Conservation (phyloP, 1,139 yeast genomes). For the Neolecta irregularis region DNA sequence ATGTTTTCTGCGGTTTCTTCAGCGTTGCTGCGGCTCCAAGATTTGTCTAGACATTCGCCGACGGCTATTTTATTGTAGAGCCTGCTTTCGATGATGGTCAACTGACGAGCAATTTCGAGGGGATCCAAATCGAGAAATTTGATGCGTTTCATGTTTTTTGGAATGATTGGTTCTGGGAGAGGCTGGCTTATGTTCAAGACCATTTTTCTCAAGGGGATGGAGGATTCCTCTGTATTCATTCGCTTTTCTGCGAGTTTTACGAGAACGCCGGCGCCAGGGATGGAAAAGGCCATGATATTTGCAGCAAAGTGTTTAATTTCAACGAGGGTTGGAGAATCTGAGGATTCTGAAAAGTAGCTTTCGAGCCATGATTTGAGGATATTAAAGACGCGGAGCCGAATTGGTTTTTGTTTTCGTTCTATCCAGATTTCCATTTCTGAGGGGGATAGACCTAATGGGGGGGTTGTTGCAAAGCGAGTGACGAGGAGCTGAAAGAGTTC, state of each 20-base stretch:
- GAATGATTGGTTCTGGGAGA: conserved; percentile 14
- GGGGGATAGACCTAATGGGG: conserved; percentile 76
- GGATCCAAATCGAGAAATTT: conserved; percentile 51
- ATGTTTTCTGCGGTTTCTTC: conserved; percentile 14
- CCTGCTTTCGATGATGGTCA: conserved; percentile 60
- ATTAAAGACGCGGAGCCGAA: conserved; percentile 53
- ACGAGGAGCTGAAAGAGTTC: conserved; percentile 50
- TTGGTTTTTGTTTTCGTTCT: conserved; percentile 47
- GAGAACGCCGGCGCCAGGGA: conserved; percentile 15
- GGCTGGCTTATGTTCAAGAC: conserved; percentile 1
- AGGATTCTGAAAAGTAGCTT: conserved; percentile 55
- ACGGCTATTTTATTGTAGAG: conserved; percentile 53
- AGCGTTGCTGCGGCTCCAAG: conserved; percentile 42
- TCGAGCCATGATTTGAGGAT: conserved; percentile 58
- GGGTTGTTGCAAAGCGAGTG: conserved; percentile 52
- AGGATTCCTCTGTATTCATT: conserved; percentile 12
- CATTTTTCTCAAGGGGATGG: conserved; percentile 8
- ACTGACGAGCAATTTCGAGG: conserved; percentile 65
- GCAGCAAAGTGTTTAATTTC: conserved; percentile 43
- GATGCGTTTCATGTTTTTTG: conserved; percentile 10
- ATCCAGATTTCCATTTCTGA: conserved; percentile 78
- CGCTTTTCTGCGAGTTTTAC: conserved; percentile 14
- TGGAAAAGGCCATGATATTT: conserved; percentile 20
- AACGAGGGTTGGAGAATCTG: conserved; percentile 24
- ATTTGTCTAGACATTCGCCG: conserved; percentile 53